Base-by-base conservation (phyloP, 2,329 filamentous ascomycete species). In the Trichophyton mentagrophytes region DNA sequence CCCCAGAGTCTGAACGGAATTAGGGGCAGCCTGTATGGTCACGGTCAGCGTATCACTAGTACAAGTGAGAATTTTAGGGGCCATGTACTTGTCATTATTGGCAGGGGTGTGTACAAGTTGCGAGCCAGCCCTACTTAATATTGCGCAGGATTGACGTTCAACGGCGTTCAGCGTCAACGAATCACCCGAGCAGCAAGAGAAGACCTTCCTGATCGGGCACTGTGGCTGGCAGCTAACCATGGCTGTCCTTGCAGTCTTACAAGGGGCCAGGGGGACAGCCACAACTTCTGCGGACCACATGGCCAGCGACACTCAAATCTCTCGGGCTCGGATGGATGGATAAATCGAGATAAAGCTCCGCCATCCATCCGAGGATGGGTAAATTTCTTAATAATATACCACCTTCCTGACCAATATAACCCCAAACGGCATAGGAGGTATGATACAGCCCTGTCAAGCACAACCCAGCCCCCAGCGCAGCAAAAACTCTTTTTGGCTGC, bases 181-280 rank as follows among this genome's bases (percentile, higher is more conserved):
- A 53, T 47, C 44, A 30, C 11, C n/a, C 27, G 30, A 33, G 13
- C 49, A 15, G 49, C 22, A 53, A 27, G 49, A 53, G 22, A 53
- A 53, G 33, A 57, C 55, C 55, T 57, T 57, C 55, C 55, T 57
- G 30, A 57, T 57, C 30, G 3, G 55, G 55, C 38, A 2, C 27
- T 57, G 55, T 57, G 55, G 55, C 55, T 57, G 55, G 55, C 38
- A 57, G 55, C 55, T 57, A 38, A 40, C 30, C 55, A 17, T 13
- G 27, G 55, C 30, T 40, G 38, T 57, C n/a, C 30, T 20, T 42
- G 55, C 55, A 22, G n/a, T 38, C 3, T 13, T 11, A 22, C 38
- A 57, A 33, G 33, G 55, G 33, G 15, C 5, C 20, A n/a, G n/a
- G 20, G 53, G 55, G 20, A 57, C 55, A 38, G 55, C 33, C 33